A percentile compares a stretch with the other conserved stretches of the same genome.
These are phyloP conservation scores for Aegilops speltoides DNA, from an alignment of 176 grass and related monocot species.

Conservation along the genomic window DNA sequence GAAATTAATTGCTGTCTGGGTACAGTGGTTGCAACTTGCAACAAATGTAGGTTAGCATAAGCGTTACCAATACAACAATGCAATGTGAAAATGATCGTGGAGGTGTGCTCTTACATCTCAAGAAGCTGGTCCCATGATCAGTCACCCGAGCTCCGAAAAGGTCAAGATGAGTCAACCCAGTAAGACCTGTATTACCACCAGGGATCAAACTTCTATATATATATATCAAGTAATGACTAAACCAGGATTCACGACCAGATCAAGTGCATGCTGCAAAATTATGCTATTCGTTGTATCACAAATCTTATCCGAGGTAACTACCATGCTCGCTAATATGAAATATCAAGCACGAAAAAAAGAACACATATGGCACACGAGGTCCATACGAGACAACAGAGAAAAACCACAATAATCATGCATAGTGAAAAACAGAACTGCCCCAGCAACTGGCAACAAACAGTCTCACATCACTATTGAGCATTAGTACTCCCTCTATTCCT, in stretches of 20 bases:
- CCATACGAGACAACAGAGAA: not conserved
- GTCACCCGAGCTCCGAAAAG: constrained; percentile 92
- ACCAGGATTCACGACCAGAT: not conserved
- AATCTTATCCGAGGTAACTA: not conserved
- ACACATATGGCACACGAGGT: not conserved
- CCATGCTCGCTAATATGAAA: not conserved
- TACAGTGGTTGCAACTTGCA: not conserved
- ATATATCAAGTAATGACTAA: not conserved
- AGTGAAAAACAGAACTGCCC: not conserved
- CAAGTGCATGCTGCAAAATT: not conserved
- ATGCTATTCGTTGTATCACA: not conserved
- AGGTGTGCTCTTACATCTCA: constrained; percentile 66
- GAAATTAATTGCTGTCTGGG: too few relatives aligned
- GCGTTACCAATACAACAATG: not conserved
- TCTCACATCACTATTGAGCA: not conserved
- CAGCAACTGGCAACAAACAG: not conserved
- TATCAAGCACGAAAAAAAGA: not conserved
- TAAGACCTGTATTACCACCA: constrained; percentile 64
- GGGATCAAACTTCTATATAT: not conserved
- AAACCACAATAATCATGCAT: constrained; percentile 24
- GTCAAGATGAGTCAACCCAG: constrained; percentile 86
- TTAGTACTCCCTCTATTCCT: not conserved
- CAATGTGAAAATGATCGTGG: not conserved
- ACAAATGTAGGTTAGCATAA: not conserved
- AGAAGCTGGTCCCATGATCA: constrained; percentile 76